These are phyloP conservation scores for Fusarium equiseti DNA, from an alignment of 2,329 filamentous ascomycete genomes.

Conservation along the genomic window DNA sequence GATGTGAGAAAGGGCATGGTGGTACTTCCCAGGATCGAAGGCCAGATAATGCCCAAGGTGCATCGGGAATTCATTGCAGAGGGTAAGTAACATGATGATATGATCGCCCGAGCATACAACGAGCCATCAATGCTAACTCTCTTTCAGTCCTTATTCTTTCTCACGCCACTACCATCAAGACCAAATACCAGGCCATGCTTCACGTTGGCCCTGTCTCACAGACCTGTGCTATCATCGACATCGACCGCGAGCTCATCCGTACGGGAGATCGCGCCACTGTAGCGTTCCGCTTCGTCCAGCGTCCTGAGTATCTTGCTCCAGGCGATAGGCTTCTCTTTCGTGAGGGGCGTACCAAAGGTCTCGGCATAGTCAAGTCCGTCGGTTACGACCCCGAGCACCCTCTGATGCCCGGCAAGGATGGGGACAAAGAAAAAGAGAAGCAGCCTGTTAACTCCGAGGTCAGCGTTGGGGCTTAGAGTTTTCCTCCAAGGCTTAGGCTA, in stretches of 20 bases:
- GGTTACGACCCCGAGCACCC: slow-evolving; percentile 81
- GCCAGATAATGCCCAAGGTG: slow-evolving; percentile 76
- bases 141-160: slow-evolving; percentile 85
- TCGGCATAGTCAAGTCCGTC: slow-evolving; percentile 92
- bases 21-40: slow-evolving; percentile 85
- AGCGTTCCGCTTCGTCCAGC: slow-evolving; percentile 93
- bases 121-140: slow-evolving; percentile 22
- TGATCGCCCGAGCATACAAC: not conserved
- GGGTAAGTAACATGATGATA: slow-evolving; percentile 58
- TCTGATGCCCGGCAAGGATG: slow-evolving; percentile 47
- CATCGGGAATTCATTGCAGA: slow-evolving; percentile 83
- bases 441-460: slow-evolving; percentile 39
- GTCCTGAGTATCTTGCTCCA: slow-evolving; percentile 90
- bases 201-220: slow-evolving; percentile 96
- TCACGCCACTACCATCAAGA: slow-evolving; percentile 96
- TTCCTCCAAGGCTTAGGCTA: not conserved
- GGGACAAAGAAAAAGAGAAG: slow-evolving; percentile 41
- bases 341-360: slow-evolving; percentile 92
- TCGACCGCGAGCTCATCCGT: slow-evolving; percentile 94
- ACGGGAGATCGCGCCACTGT: slow-evolving; percentile 95
- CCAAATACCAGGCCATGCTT: slow-evolving; percentile 97
- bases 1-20: slow-evolving; percentile 99
- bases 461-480: slow-evolving; percentile 41
- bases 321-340: slow-evolving; percentile 93
- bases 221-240: slow-evolving; percentile 96